Base-by-base conservation (phyloP, 116 monocot species). In the Thalassia testudinum region DNA sequence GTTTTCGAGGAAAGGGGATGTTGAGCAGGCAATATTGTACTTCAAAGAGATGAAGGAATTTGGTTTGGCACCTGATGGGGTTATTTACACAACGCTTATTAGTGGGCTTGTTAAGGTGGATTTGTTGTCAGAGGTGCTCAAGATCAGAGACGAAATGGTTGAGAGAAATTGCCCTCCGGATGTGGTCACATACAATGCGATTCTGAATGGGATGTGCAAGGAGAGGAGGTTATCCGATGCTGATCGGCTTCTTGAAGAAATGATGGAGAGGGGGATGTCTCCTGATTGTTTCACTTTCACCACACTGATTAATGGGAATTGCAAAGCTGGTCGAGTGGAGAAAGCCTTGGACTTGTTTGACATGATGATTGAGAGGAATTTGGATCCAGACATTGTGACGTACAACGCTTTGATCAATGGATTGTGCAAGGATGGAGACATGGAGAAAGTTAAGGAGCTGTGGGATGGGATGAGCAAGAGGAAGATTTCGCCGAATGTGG, bases 21-120 rank as follows among this genome's bases (percentile, higher is more conserved):
- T 84, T 65, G 44, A 67, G 37, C 51, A 17, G 44, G 78, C 81
- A 19, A 17, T 78, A 37, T 16, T 23, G 26, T 79, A 81, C 65
- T 73, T 87, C 52, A 71, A 50, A 60, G 73, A 81, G 11, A 87
- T 87, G 93, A 78, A 76, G 56, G 56, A 24, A n/a, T 2, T 70
- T 23, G 66, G 69, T 49, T 56, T 93, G 64, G 47, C 69, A 53
- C 87, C 81, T 3, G 93, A 93, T 68, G 62, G 63, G 67, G 84
- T 93, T 19, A 67, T 87, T 59, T 93, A 93, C 59, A 93, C 93
- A 7, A 93, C 83, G 78, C 68, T 93, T 49, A 87, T 93, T 52
- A 58, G 67, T 38, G 87, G 93, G 12, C 87, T 83, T 71, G 87
- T 78, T 43, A 76, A 42, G 55, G 56, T 63, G 37, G 62, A 81